Evolutionary conservation across 805 yeast genomes (phyloP), one percentile per base, ranked within the genome.

Genomic region (Ogataea methanolica): DNA sequence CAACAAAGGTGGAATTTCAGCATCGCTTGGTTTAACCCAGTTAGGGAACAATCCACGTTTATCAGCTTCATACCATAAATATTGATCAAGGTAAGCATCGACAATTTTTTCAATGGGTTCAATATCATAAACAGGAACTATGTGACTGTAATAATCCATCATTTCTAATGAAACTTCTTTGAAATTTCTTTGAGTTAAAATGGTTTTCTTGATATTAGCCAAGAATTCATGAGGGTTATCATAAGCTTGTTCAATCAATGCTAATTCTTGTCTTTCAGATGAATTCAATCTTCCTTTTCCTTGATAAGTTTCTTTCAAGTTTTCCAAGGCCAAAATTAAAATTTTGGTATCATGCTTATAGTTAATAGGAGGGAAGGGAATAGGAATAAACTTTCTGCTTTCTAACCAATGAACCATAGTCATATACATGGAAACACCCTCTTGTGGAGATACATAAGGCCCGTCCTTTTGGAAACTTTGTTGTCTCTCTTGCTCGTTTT

Each of bases 151-250:
- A 56, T 88, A 82, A 61, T 94, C 99, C 83, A 87, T 82, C 95
- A 94, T 85, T 45, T 89, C 92, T 35, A 94, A 61, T 1, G 82
- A 81, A 2, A 85, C 88, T 48, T 94, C 97, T 62, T 91, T 91
- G 69, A 94, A 94, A 9, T 89, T 94, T 51, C 98, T 74, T 63
- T 91, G 97, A 0, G 97, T 87, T 47, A 90, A 70, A 41, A 94
- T 67, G 39, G 83, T 82, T 57, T 85, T 84, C 66, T 94, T 94
- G 47, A 94, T 79, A 52, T 96, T 78, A 15, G 85, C 85, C 48
- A 94, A 71, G 51, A 91, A 85, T 60, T 95, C 98, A 63, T 90
- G 96, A 0, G 99, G 99, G 56, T 89, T 88, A 59, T 94, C 99
- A 62, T 89, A 94, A 0, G 98, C 98, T 60, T 90, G 96, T 61